These are phyloP conservation scores for Pelargonium fulgidum DNA, from an alignment of 441 rosid species.

Conservation along the genomic window DNA sequence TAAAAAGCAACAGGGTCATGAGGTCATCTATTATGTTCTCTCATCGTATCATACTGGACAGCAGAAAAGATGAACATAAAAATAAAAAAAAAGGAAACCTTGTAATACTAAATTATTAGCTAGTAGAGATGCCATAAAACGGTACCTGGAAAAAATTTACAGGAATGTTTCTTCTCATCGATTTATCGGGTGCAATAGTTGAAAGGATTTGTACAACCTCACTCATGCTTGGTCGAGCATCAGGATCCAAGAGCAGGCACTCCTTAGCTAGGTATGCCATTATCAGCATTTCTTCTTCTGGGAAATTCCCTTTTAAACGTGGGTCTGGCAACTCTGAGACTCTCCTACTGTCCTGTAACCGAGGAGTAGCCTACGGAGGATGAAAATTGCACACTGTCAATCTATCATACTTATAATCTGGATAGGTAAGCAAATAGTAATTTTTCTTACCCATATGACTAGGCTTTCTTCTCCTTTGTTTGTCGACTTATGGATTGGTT, in stretches of 20 bases:
- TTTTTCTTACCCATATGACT: conserved; percentile 68
- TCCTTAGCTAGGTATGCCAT: conserved; percentile 92
- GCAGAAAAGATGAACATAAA: no score
- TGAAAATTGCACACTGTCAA: neutral
- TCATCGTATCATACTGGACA: no score
- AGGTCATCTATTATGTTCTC: no score
- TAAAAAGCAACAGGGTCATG: no score
- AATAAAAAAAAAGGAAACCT: no score
- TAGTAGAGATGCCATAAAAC: no score
- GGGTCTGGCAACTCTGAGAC: conserved; percentile 80
- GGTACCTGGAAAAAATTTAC: conserved; percentile 55
- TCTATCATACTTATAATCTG: no score
- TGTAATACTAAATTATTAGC: no score
- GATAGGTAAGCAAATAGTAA: neutral
- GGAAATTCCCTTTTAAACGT: conserved; percentile 55
- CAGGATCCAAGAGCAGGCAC: conserved; percentile 82
- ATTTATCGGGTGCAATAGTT: conserved; percentile 61
- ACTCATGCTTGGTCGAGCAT: conserved; percentile 86
- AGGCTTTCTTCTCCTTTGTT: conserved; percentile 87
- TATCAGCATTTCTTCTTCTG: conserved; percentile 76
- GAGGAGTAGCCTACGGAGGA: conserved; percentile 60
- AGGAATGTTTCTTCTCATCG: conserved; percentile 58
- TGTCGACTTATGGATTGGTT: conserved; percentile 61
- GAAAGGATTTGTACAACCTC: conserved; percentile 95
- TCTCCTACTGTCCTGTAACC: conserved; percentile 56